These are phyloP conservation scores for Blepharisma undulans DNA, from an alignment of 169 alveolate genomes.

Conservation along the genomic window DNA sequence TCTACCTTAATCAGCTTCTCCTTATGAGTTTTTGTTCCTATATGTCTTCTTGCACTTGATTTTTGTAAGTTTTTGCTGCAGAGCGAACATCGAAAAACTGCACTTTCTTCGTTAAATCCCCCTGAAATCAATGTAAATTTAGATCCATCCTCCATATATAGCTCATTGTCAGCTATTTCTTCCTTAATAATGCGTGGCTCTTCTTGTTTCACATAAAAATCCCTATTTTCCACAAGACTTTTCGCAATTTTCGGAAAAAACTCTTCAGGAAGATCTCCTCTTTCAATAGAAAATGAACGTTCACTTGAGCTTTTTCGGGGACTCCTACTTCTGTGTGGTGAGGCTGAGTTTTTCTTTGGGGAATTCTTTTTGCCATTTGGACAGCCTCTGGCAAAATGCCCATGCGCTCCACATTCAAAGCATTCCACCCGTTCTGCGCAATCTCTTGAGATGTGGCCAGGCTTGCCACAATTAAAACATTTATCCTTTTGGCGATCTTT, in stretches of 20 bases:
- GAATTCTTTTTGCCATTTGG: not conserved
- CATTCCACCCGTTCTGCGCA: conserved; percentile 47
- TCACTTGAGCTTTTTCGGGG: not conserved
- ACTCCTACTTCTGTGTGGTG: not conserved
- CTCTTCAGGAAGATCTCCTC: not conserved
- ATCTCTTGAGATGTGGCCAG: conserved; percentile 46
- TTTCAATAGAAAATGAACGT: conserved; percentile 1
- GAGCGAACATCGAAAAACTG: not conserved
- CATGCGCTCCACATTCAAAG: conserved; percentile 49
- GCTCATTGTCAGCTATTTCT: not conserved
- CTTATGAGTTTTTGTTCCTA: conserved; percentile 19
- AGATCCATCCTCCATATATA: conserved; percentile 12
- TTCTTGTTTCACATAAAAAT: not conserved
- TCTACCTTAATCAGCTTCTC: conserved; percentile 1
- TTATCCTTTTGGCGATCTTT: not conserved
- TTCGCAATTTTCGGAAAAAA: not conserved
- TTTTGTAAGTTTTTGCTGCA: conserved; percentile 30
- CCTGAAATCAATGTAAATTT: not conserved
- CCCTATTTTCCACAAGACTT: not conserved
- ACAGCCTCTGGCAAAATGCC: conserved; percentile 50
- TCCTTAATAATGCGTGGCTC: not conserved
- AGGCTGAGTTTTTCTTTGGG: not conserved
- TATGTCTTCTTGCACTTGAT: conserved; percentile 29
- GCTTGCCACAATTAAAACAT: conserved; percentile 54
- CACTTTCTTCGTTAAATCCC: not conserved